Evolutionary conservation across 805 yeast genomes (phyloP).

Genomic region (Tetrapisispora namnaoensis): DNA sequence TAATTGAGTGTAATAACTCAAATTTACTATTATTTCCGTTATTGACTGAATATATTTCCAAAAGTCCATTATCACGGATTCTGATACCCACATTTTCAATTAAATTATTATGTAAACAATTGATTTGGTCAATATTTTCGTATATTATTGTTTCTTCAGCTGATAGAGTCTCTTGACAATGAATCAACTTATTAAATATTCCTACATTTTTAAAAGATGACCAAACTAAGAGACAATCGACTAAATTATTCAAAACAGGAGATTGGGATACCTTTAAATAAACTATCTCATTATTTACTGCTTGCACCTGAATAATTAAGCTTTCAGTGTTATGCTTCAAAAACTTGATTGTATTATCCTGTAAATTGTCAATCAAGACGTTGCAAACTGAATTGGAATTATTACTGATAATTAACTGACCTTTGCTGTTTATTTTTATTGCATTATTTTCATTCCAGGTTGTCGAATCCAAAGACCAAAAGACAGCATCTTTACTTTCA

Average conservation of each 20-base stretch:
- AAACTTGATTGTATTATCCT: constrained; percentile 13
- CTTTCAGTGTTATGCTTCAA: constrained; percentile 4
- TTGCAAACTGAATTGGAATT: not conserved
- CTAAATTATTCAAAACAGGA: constrained; percentile 32
- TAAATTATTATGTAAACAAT: not conserved
- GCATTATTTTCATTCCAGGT: not conserved
- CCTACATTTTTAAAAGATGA: constrained; percentile 44
- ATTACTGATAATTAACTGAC: not conserved
- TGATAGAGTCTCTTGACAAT: not conserved
- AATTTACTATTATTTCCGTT: not conserved
- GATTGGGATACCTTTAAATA: constrained; percentile 6
- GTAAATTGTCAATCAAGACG: constrained; percentile 6
- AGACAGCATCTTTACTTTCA: not conserved
- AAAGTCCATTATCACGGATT: not conserved
- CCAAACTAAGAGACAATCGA: constrained; percentile 46
- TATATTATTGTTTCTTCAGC: not conserved
- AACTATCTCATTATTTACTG: not conserved
- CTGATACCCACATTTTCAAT: not conserved
- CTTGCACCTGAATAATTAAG: not conserved
- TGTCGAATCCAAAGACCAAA: not conserved
- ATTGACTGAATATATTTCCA: not conserved
- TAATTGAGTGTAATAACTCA: not conserved
- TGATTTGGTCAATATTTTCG: not conserved
- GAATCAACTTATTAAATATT: constrained; percentile 40
- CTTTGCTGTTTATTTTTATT: not conserved